Percentiles rank a stretch among this genome's conserved stretches.
Conservation (phyloP, 2,329 filamentous ascomycete genomes). For the Penicillium sp. region DNA sequence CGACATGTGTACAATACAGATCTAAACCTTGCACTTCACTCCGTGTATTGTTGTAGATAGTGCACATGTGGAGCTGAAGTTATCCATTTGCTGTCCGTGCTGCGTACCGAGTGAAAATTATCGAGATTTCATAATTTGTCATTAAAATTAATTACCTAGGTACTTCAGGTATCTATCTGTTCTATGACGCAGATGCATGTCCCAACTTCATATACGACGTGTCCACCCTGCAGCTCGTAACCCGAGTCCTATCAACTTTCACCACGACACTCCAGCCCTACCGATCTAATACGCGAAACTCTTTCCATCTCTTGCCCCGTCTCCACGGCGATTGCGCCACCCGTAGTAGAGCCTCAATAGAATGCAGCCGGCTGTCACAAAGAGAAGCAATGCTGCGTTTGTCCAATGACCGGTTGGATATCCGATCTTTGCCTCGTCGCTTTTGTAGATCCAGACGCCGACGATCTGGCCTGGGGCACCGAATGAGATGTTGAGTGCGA, state of each 20-base stretch:
- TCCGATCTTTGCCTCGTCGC: slow-evolving; percentile 56
- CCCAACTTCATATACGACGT: not conserved
- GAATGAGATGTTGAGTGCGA: slow-evolving; percentile 67
- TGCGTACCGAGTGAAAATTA: not conserved
- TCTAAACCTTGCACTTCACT: not conserved
- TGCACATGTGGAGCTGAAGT: not conserved
- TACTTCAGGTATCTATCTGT: not conserved
- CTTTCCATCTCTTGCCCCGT: slow-evolving; percentile 19
- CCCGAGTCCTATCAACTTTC: not conserved
- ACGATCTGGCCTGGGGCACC: slow-evolving; percentile 69
- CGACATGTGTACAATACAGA: not conserved
- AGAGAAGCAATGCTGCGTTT: slow-evolving; percentile 60
- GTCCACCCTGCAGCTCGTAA: not conserved
- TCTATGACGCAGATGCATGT: not conserved
- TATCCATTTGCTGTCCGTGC: not conserved
- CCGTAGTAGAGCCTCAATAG: slow-evolving; percentile 58
- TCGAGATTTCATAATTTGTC: not conserved
- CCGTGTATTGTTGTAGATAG: not conserved
- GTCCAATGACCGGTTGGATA: slow-evolving; percentile 71
- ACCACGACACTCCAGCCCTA: not conserved
- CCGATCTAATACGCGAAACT: slow-evolving; percentile 29
- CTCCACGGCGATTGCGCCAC: slow-evolving; percentile 40
- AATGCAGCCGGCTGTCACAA: slow-evolving; percentile 56
- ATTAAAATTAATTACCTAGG: not conserved
- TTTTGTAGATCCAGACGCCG: slow-evolving; percentile 72